phyloP scores from a whole-genome alignment of 2,329 filamentous ascomycete species.

The Periconia sp. region DNA sequence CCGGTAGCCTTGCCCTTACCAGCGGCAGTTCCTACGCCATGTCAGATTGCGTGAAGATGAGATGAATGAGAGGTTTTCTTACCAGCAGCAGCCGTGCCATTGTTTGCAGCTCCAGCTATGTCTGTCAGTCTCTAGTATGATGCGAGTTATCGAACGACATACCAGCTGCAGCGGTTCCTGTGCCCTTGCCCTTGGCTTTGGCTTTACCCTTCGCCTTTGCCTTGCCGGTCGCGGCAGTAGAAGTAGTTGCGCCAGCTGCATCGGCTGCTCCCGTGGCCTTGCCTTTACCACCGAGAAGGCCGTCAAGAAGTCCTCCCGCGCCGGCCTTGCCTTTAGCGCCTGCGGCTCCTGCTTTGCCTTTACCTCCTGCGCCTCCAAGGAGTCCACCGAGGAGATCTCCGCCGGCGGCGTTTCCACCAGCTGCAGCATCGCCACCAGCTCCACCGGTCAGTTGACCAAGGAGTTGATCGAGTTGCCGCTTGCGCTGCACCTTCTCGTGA shows the following conservation, averaged over 20 bases:
- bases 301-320: background rate
- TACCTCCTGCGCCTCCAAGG: background rate
- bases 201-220: slow-evolving; percentile 12
- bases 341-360: background rate
- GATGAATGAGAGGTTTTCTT: background rate
- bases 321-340: slow-evolving; percentile 5
- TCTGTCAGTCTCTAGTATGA: background rate
- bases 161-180: slow-evolving; percentile 1
- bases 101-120: slow-evolving; percentile 5
- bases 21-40: background rate
- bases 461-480: slow-evolving; percentile 30
- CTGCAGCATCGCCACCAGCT: slow-evolving; percentile 12
- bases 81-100: slow-evolving; percentile 11
- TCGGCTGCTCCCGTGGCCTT: background rate
- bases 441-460: slow-evolving; percentile 23
- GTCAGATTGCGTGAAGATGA: background rate
- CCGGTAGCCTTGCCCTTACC: background rate
- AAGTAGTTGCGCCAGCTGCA: slow-evolving; percentile 12
- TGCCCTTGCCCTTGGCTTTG: slow-evolving; percentile 10
- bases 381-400: slow-evolving; percentile 11
- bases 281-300: slow-evolving; percentile 14
- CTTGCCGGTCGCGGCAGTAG: slow-evolving; percentile 1
- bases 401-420: slow-evolving; percentile 17
- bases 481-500: slow-evolving; percentile 26
- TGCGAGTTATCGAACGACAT: background rate